Evolutionary conservation across 2,329 filamentous ascomycete species (phyloP), one percentile per base, ranked within the genome.

Genomic region (Pseudogymnoascus sp.): DNA sequence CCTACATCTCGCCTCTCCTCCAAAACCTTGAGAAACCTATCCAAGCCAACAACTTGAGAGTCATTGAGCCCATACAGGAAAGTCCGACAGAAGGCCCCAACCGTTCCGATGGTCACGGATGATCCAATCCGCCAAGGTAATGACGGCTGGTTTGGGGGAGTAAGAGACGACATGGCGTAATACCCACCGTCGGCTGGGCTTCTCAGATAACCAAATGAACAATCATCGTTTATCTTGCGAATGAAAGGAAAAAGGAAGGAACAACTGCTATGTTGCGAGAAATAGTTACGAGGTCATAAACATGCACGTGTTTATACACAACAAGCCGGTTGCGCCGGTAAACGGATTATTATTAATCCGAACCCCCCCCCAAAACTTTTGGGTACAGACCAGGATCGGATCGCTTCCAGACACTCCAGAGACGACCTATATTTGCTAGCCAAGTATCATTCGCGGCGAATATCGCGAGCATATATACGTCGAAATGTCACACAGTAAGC

Each of bases 21-120:
- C 35, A 97, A 75, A 3, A 92, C 75, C 57, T 84, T 77, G 34
- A 94, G 75, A 65, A 99, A 94, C 9, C 79, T 75, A 55, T 91
- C 84, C 62, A 95, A 76, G 1, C 92, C 92, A 67, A 84, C 79
- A 4, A 89, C 83, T 71, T 96, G 85, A 52, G 90, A 84, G 23
- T 78, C 81, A 71, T 88, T 95, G 63, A 92, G 73, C 0, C 82
- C 83, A 65, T 84, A 87, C 41, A 96, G 74, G 70, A 97, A 96
- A 1, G 76, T 79, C 62, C 89, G 83, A 60, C 84, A 90, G 5
- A 95, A 65, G 26, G 84, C 74, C 55, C 85, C 88, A 0, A 90
- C 86, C 9, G 85, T 73, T 67, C 88, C 86, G 80, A 96, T 90
- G 35, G 88, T 81, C 63, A 85, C 75, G 58, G 85, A 79, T n/a